Base-by-base conservation (phyloP, 2,329 filamentous ascomycete species). In the Penicillium sp. region DNA sequence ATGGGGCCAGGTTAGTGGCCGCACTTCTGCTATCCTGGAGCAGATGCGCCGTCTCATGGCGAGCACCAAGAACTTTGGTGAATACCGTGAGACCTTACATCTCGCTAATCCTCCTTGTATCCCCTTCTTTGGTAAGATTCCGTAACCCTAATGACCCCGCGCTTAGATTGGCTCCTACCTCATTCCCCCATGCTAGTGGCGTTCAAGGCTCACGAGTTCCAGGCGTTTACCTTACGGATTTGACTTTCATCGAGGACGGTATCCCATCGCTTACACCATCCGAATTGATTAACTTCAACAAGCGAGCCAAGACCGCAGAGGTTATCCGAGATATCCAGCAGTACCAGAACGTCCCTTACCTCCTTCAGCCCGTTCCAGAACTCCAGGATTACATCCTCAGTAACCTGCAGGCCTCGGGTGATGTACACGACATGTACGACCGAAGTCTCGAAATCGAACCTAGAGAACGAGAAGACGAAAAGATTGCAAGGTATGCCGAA, bases 341-440 rank as follows among this genome's bases (percentile, higher is more conserved):
- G 74, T 99, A 97, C 74, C 95, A 99, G 76, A 97, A 96, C 70
- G 92, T 96, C 61, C 92, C 92, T n/a, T 99, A 98, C 74, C 89
- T 90, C 7, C 81, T 99, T 54, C 91, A 96, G 72, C 85, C 92
- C 0, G 94, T 99, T 16, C 85, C 88, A 2, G 95, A 98, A 78
- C 82, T 99, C 66, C 94, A 98, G 75, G 93, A 98, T 68, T 99
- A 98, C 78, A 96, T 99, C 66, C 79, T 97, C 67, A 93, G 88
- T 75, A 97, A 98, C 75, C 96, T 98, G 90, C 90, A 96, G 79
- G 89, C 89, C 33, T 94, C 95, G 4, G 91, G 92, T 54, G 94
- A 98, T 75, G 95, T 99, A 63, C 93, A 98, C 76, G 94, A 98
- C 82, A 98, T 98, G 95, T 99, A 98, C 81, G 93, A 98, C 77